These are phyloP conservation scores for Artemisia annua DNA, from an alignment of 129 eudicot genomes.

Conservation along the genomic window DNA sequence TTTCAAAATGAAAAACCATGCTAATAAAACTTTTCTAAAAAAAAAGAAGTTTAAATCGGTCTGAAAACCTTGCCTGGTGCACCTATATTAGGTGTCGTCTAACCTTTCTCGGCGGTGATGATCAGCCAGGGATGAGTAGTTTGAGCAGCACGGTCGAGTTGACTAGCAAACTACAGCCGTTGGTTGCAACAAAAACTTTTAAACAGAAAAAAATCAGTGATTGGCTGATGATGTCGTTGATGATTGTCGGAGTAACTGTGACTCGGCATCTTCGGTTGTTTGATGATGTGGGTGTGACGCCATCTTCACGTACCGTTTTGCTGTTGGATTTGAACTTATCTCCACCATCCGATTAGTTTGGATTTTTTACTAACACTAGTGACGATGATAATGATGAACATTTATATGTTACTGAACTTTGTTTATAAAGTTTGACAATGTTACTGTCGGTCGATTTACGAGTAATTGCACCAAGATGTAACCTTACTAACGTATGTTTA, in stretches of 20 bases:
- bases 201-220: not conserved
- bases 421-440: conserved; percentile 29
- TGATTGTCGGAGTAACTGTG: conserved; percentile 53
- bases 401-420: conserved; percentile 32
- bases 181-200: not conserved
- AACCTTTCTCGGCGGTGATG: too few species aligned
- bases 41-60: too few species aligned
- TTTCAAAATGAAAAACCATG: too few species aligned
- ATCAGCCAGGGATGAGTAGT: conserved; percentile 47
- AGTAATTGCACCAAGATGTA: too few species aligned
- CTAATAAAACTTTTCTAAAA: too few species aligned
- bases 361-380: conserved; percentile 13
- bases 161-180: conserved; percentile 42
- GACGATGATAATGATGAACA: conserved; percentile 25
- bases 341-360: conserved; percentile 41
- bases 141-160: conserved; percentile 64
- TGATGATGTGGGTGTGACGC: conserved; percentile 24
- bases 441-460: not conserved
- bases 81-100: too few species aligned
- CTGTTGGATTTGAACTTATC: conserved; percentile 61
- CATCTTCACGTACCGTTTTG: conserved; percentile 38
- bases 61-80: too few species aligned
- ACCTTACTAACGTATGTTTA: too few species aligned
- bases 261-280: conserved; percentile 58
- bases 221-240: conserved; percentile 6